Percentiles rank a stretch among this genome's conserved stretches.
Evolutionary conservation across 805 yeast genomes (phyloP).

Genomic region (Candida saitoana): DNA sequence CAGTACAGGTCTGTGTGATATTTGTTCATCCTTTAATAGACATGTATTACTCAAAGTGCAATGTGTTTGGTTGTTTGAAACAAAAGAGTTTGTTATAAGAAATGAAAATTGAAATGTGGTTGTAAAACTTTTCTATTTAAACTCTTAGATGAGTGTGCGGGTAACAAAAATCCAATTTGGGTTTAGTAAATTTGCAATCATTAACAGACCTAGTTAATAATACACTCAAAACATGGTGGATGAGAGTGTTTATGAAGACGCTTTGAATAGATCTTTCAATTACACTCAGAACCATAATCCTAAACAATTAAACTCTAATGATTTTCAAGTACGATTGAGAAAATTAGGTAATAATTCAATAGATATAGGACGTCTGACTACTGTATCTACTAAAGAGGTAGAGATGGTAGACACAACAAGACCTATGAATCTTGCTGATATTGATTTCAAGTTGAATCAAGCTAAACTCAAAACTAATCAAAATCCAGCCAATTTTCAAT

Average conservation of each 20-base stretch:
- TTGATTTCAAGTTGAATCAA: slow-evolving; percentile 4
- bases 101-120: no score
- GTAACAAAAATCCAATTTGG: background rate
- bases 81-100: background rate
- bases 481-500: slow-evolving; percentile 2
- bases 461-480: background rate
- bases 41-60: slow-evolving; percentile 4
- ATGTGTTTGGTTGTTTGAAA: slow-evolving; percentile 3
- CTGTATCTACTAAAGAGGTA: background rate
- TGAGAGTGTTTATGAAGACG: slow-evolving; percentile 6
- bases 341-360: slow-evolving; percentile 5
- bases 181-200: background rate
- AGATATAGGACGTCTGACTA: background rate
- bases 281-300: background rate
- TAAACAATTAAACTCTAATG: background rate
- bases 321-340: slow-evolving; percentile 4
- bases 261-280: slow-evolving; percentile 4
- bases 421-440: slow-evolving; percentile 1
- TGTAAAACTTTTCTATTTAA: background rate
- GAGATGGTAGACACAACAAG: background rate
- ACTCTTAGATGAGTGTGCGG: background rate
- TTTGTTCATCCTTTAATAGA: slow-evolving; percentile 13
- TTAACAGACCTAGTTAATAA: background rate
- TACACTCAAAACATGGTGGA: background rate
- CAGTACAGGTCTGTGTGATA: slow-evolving; percentile 17